These are phyloP conservation scores for Jasminum sambac DNA, from an alignment of 257 asterid genomes.

Conservation along the genomic window DNA sequence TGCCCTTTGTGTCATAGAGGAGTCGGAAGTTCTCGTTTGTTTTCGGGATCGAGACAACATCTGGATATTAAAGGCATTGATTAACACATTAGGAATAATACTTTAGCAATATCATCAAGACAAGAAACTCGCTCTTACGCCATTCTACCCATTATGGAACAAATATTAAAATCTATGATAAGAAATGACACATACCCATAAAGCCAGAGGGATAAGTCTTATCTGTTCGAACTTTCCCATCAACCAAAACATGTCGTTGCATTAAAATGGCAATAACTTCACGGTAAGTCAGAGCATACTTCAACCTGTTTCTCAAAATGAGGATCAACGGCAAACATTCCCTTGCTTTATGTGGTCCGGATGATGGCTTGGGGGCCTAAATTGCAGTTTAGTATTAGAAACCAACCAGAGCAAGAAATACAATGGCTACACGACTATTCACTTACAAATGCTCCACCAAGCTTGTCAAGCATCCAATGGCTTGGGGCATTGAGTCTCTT, in stretches of 20 bases:
- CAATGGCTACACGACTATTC: background rate
- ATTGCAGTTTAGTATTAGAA: background rate
- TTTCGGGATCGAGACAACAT: conserved; percentile 33
- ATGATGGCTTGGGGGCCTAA: background rate
- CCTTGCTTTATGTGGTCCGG: background rate
- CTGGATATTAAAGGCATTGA: conserved; percentile 5
- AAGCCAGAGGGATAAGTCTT: background rate
- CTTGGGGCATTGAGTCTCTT: conserved; percentile 5
- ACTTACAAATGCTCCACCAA: conserved; percentile 5
- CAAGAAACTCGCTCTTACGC: background rate
- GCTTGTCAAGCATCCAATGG: conserved; percentile 7
- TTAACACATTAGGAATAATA: background rate
- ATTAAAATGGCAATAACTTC: conserved; percentile 5
- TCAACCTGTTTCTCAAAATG: background rate
- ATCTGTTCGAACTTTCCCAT: background rate
- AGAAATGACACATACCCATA: background rate
- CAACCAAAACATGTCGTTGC: conserved; percentile 1
- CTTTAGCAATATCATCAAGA: background rate
- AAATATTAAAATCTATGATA: background rate
- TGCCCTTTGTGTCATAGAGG: conserved; percentile 31
- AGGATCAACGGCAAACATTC: conserved; percentile 1
- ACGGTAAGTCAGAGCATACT: background rate
- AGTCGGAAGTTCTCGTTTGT: conserved; percentile 36
- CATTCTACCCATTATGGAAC: background rate
- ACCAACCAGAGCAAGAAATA: background rate